A percentile compares a stretch with the other conserved stretches of the same genome.
These are phyloP conservation scores for Sabuloglossum arenarium DNA, from an alignment of 495 filamentous ascomycete genomes.

Conservation along the genomic window DNA sequence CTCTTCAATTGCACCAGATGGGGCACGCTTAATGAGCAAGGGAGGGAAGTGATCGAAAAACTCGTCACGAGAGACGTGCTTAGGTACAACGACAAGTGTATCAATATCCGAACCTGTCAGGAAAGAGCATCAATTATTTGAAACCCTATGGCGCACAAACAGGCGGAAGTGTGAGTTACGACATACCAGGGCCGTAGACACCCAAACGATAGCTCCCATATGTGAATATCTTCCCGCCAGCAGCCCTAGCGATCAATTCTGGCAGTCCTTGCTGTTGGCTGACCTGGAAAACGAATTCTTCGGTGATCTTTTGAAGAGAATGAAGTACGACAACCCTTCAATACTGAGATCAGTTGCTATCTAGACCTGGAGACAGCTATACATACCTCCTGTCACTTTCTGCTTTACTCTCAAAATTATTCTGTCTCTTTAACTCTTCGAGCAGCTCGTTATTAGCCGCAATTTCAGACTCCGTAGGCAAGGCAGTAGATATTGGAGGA, in stretches of 20 bases:
- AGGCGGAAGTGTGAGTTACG: background rate
- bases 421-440: conserved; percentile 61
- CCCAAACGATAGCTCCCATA: conserved; percentile 89
- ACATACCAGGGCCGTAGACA: conserved; percentile 67
- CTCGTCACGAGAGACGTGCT: conserved; percentile 66
- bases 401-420: conserved; percentile 66
- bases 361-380: background rate
- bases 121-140: background rate
- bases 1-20: conserved; percentile 57
- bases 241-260: conserved; percentile 50
- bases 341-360: background rate
- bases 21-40: conserved; percentile 50
- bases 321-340: conserved; percentile 27
- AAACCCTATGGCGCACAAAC: background rate
- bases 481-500: conserved; percentile 52
- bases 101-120: conserved; percentile 77
- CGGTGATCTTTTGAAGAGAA: conserved; percentile 51
- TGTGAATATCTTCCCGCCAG: conserved; percentile 79
- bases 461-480: conserved; percentile 57
- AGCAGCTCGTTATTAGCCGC: conserved; percentile 56
- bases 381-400: conserved; percentile 63
- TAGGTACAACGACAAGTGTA: conserved; percentile 77
- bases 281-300: conserved; percentile 69
- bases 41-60: conserved; percentile 78
- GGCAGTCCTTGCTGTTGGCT: conserved; percentile 56